Evolutionary conservation across 2,329 filamentous ascomycete species (phyloP).

Genomic region (Neonectria coccinea): DNA sequence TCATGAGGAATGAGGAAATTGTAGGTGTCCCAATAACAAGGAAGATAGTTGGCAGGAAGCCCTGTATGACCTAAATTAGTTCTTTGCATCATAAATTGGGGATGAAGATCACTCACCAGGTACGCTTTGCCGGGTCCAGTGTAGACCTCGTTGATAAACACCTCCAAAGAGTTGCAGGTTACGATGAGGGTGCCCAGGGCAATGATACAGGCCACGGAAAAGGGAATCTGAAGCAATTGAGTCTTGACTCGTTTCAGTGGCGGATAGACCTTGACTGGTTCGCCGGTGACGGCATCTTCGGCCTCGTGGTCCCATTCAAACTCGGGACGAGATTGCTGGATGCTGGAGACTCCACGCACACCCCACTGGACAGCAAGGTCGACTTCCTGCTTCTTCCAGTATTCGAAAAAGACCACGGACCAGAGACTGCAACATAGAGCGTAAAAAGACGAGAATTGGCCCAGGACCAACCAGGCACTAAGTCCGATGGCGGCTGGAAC

Average conservation of each 20-base stretch:
- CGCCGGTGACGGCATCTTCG: slow-evolving; percentile 84
- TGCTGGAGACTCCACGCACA: slow-evolving; percentile 83
- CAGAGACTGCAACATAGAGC: slow-evolving; percentile 84
- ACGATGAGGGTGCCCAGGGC: slow-evolving; percentile 86
- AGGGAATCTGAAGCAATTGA: slow-evolving; percentile 86
- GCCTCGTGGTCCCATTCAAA: slow-evolving; percentile 84
- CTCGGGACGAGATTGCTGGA: slow-evolving; percentile 81
- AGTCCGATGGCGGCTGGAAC: slow-evolving; percentile 84
- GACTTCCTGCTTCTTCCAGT: slow-evolving; percentile 93
- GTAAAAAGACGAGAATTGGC: slow-evolving; percentile 85
- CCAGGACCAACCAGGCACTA: slow-evolving; percentile 82
- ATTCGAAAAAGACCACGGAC: slow-evolving; percentile 91
- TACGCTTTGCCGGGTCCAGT: slow-evolving; percentile 87
- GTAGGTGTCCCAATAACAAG: slow-evolving; percentile 86
- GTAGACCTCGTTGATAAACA: slow-evolving; percentile 96
- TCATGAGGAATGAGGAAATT: slow-evolving; percentile 79
- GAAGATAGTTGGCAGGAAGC: slow-evolving; percentile 89
- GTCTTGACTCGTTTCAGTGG: slow-evolving; percentile 78
- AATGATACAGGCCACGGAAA: slow-evolving; percentile 78
- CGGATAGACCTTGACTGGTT: slow-evolving; percentile 81
- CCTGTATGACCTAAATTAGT: slow-evolving; percentile 59
- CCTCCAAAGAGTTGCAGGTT: slow-evolving; percentile 89
- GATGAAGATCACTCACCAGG: slow-evolving; percentile 66
- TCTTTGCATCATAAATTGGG: not conserved
- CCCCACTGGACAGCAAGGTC: slow-evolving; percentile 91